Evolutionary conservation across 176 grass and related monocot genomes (phyloP).

Genomic region (Phoenix roebelenii): DNA sequence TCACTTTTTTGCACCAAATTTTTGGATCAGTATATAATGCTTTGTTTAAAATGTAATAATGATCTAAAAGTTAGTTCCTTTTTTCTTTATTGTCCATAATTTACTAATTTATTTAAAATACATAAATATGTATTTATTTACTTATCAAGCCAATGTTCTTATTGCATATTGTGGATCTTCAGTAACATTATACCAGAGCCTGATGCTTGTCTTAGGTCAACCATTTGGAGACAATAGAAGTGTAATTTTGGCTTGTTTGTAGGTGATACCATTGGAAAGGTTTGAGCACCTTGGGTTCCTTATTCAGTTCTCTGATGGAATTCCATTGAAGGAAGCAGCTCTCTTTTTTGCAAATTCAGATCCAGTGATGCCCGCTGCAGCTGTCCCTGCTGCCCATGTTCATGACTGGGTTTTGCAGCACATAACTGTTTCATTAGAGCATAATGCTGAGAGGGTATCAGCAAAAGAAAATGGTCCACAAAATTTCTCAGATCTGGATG

Average conservation of each 20-base stretch:
- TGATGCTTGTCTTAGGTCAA: neutral
- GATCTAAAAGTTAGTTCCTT: no score
- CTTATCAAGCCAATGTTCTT: no score
- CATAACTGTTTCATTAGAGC: slow-evolving; percentile 64
- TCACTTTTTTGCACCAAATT: no score
- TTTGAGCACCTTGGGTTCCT: slow-evolving; percentile 96
- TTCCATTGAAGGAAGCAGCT: slow-evolving; percentile 62
- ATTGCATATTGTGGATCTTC: no score
- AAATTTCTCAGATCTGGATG: slow-evolving; percentile 51
- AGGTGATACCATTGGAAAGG: slow-evolving; percentile 81
- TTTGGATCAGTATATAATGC: no score
- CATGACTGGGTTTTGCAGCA: slow-evolving; percentile 82
- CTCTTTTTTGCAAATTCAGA: slow-evolving; percentile 94
- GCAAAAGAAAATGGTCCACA: slow-evolving; percentile 59
- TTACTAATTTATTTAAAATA: no score
- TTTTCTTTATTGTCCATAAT: no score
- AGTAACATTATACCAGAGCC: no score
- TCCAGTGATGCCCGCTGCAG: slow-evolving; percentile 88
- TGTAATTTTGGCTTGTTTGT: neutral
- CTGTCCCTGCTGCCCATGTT: slow-evolving; percentile 68
- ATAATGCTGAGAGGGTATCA: slow-evolving; percentile 49
- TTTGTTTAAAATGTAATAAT: no score
- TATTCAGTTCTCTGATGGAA: slow-evolving; percentile 70
- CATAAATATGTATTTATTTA: no score
- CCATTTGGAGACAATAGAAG: neutral